Percentiles rank a stretch among this genome's conserved stretches.
phyloP scores from a whole-genome alignment of 1,139 yeast species.

The Suhomyces panamericanus region DNA sequence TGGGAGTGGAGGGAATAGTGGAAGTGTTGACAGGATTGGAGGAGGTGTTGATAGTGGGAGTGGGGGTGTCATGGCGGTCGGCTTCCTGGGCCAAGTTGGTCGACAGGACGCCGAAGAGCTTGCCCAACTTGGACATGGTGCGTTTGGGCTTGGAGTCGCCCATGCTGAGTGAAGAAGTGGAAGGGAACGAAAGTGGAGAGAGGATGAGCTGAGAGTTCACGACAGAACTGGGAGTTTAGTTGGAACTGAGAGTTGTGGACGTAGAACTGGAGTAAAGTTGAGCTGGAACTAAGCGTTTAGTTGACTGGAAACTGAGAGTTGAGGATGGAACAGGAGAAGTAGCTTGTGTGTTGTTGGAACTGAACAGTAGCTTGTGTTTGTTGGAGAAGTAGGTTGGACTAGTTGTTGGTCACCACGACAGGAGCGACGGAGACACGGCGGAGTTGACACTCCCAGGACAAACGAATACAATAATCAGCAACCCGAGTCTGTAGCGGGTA shows the following conservation, averaged over 20 bases:
- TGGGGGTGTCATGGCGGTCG: neutral
- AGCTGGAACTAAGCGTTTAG: neutral
- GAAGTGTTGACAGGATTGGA: neutral
- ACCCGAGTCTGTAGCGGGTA: neutral
- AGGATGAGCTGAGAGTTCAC: too few species aligned
- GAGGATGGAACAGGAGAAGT: too few species aligned
- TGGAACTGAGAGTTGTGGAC: too few species aligned
- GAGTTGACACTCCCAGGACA: constrained; percentile 5
- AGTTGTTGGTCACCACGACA: constrained; percentile 5
- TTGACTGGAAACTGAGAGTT: too few species aligned
- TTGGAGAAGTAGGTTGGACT: too few species aligned
- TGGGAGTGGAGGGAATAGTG: neutral
- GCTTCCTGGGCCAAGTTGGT: constrained; percentile 22
- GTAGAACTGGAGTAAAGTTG: neutral
- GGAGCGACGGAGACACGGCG: constrained; percentile 6
- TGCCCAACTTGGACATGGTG: constrained; percentile 33
- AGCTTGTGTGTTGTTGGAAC: too few species aligned
- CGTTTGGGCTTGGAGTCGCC: constrained; percentile 32
- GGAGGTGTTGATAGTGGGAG: neutral
- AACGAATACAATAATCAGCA: neutral
- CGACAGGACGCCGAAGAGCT: constrained; percentile 36
- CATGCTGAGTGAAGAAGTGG: constrained; percentile 15
- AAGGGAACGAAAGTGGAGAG: too few species aligned
- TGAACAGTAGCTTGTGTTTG: too few species aligned
- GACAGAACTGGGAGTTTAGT: too few species aligned